Evolutionary conservation across 768 basidiomycete species (phyloP).

Genomic region (Fomitopsis serialis): DNA sequence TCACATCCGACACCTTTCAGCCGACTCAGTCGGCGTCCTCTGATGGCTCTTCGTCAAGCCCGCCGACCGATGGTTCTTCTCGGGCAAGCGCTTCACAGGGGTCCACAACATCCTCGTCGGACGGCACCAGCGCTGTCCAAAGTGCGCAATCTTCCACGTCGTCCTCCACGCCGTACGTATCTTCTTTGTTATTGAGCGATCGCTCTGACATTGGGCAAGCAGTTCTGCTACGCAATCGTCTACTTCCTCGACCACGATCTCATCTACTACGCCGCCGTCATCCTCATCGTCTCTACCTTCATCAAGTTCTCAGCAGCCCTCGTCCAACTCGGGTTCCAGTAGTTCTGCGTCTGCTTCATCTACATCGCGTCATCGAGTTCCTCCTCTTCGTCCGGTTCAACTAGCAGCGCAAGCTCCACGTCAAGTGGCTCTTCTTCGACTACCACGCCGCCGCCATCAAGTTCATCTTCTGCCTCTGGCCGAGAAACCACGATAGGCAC

Average conservation of each 20-base stretch:
- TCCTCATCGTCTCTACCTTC: not conserved
- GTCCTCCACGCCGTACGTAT: not conserved
- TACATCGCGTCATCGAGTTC: not conserved
- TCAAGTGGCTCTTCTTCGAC: not conserved
- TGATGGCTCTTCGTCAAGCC: not conserved
- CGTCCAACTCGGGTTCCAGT: not conserved
- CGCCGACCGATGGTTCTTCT: not conserved
- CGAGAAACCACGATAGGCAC: not conserved
- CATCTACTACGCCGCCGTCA: not conserved
- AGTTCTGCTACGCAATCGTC: not conserved
- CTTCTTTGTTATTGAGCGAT: not conserved
- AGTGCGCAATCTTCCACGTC: no score
- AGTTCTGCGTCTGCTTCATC: not conserved
- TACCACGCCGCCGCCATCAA: not conserved
- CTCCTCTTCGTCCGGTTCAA: not conserved
- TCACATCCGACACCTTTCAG: not conserved
- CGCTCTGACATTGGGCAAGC: not conserved
- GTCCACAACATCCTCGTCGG: not conserved
- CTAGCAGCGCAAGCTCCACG: not conserved
- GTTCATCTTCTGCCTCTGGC: conserved; percentile 1
- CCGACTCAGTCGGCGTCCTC: not conserved
- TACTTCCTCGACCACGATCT: not conserved
- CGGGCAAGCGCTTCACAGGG: not conserved
- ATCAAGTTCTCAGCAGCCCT: not conserved
- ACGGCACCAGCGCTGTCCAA: not conserved